Evolutionary conservation across 805 yeast species (phyloP).

Genomic region (Hanseniaspora singularis): DNA sequence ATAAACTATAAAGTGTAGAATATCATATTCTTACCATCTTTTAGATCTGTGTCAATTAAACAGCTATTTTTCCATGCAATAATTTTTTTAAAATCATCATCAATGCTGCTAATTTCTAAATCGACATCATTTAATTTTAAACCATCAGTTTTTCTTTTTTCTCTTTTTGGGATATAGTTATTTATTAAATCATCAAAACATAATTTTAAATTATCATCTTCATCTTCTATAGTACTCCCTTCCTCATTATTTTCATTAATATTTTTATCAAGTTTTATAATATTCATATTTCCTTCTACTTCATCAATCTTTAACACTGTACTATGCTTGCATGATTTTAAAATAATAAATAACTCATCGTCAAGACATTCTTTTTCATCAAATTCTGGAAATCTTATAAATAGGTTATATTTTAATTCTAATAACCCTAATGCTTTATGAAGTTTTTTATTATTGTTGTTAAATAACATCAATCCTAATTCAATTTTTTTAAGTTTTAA

Average conservation of each 20-base stretch:
- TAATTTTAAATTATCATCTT: slow-evolving; percentile 8
- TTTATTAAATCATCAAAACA: slow-evolving; percentile 6
- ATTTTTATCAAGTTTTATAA: background rate
- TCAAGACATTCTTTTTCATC: slow-evolving; percentile 5
- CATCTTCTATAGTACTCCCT: slow-evolving; percentile 2
- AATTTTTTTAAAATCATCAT: background rate
- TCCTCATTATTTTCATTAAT: background rate
- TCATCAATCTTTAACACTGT: slow-evolving; percentile 8
- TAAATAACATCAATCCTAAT: slow-evolving; percentile 5
- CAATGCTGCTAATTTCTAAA: background rate
- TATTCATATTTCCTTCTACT: background rate
- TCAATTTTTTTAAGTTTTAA: slow-evolving; percentile 6
- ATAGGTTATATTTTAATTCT: slow-evolving; percentile 13
- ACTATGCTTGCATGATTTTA: slow-evolving; percentile 14
- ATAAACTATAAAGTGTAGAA: background rate
- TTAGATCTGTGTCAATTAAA: background rate
- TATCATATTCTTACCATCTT: background rate
- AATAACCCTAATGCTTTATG: slow-evolving; percentile 6
- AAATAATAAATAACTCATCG: slow-evolving; percentile 7
- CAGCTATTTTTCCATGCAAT: background rate
- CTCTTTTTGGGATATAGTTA: slow-evolving; percentile 7
- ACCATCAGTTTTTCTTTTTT: background rate
- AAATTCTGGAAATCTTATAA: slow-evolving; percentile 15
- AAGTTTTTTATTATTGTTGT: background rate
- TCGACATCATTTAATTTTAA: background rate